Base-by-base conservation (phyloP, 306 rosid species). In the Argentina anserina region DNA sequence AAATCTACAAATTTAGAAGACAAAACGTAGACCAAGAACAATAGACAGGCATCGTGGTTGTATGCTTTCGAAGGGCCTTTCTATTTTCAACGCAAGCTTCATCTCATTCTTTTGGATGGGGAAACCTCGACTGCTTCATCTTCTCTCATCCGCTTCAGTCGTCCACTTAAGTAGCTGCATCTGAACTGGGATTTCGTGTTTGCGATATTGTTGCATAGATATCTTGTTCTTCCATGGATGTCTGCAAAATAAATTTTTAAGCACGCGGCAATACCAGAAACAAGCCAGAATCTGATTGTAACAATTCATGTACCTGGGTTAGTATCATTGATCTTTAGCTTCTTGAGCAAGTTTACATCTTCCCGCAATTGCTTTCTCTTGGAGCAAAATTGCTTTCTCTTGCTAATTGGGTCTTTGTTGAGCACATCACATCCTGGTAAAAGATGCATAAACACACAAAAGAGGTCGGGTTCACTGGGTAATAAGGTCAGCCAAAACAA, bases 351-450 rank as follows among this genome's bases (percentile, higher is more conserved):
- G 72, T 70, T 83, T 50, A 83, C 55, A 76, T 81, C 89, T 75
- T 89, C 92, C 45, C 46, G 65, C 42, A 65, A 23, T 14, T 81
- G 84, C 69, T 89, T 90, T 77, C 98, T 86, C 87, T 89, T 93
- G 70, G 73, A 67, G 79, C 85, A 70, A 56, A 70, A 70, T 78
- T 80, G 68, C n/a, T n/a, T n/a, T n/a, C n/a, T n/a, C n/a, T n/a
- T n/a, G n/a, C n/a, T n/a, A n/a, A n/a, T n/a, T n/a, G n/a, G n/a
- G n/a, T n/a, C n/a, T n/a, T 56, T 67, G 31, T 47, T 58, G 36
- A 67, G 26, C 49, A 2, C 15, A 11, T 72, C 11, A 9, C 71
- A 80, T 67, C 77, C 45, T 60, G 63, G 59, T 66, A 63, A 56
- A 41, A 43, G 40, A n/a, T 50, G 0, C 34, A 29, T 1, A 78